phyloP scores from a whole-genome alignment of 2,329 filamentous ascomycete genomes.

The Alternaria arbusti region DNA sequence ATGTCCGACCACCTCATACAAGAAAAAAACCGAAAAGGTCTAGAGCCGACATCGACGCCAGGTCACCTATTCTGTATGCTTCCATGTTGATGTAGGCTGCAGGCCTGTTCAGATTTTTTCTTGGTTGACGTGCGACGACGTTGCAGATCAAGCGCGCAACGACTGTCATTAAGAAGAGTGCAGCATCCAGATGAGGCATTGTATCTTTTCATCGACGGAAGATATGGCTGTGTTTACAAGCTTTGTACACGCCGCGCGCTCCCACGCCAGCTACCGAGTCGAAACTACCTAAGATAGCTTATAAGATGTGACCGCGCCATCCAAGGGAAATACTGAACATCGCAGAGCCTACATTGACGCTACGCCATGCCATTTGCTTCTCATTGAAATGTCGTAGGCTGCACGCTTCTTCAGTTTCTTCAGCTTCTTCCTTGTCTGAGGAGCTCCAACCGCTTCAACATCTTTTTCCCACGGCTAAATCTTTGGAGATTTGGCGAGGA shows the following conservation, averaged over 20 bases:
- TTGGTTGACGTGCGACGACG: no score
- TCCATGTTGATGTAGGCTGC: no score
- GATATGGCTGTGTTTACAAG: neutral
- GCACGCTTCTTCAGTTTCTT: neutral
- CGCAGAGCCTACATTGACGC: neutral
- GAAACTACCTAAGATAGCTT: neutral
- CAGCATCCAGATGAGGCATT: neutral
- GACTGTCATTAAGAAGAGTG: neutral
- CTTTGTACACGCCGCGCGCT: neutral
- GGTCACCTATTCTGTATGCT: no score
- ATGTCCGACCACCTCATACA: neutral
- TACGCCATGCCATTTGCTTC: neutral
- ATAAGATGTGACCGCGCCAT: neutral
- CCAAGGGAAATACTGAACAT: no score
- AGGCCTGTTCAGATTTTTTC: no score
- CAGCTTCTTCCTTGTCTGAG: neutral
- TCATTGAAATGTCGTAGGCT: neutral
- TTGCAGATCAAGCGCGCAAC: neutral
- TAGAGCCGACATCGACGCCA: no score
- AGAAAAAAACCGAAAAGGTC: conserved; percentile 6
- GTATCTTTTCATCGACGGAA: neutral
- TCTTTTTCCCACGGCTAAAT: no score
- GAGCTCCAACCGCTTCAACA: neutral
- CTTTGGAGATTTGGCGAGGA: neutral
- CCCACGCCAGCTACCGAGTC: neutral